Percentiles rank a stretch among this genome's conserved stretches.
These are phyloP conservation scores for Tetrahymena borealis DNA, from an alignment of 73 alveolate genomes.

Conservation along the genomic window DNA sequence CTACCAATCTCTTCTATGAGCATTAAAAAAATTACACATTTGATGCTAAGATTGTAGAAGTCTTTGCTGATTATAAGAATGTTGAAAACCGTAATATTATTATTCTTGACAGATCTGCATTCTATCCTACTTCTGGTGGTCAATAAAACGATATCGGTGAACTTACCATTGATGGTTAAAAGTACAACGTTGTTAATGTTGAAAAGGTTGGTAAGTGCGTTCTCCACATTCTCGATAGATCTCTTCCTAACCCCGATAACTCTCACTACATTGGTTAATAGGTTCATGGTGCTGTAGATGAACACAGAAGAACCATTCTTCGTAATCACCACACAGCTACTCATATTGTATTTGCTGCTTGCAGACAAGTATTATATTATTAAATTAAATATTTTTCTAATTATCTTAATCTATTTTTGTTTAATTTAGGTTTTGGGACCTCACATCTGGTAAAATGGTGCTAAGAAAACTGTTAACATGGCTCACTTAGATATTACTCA, in stretches of 20 bases:
- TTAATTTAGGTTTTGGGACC: conserved; percentile 76
- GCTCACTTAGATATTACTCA: conserved; percentile 98
- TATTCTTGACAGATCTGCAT: conserved; percentile 81
- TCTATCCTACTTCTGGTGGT: conserved; percentile 98
- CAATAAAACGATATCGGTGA: conserved; percentile 88
- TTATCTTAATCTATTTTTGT: background rate
- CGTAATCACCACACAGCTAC: conserved; percentile 97
- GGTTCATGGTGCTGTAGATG: conserved; percentile 78
- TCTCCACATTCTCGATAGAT: conserved; percentile 82
- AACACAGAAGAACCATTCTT: conserved; percentile 81
- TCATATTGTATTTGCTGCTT: conserved; percentile 94
- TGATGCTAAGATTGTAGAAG: conserved; percentile 75
- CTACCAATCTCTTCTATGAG: conserved; percentile 80
- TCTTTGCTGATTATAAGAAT: conserved; percentile 80
- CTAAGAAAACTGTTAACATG: conserved; percentile 89
- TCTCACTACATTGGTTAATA: conserved; percentile 62
- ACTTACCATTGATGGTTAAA: conserved; percentile 52
- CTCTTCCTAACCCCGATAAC: conserved; percentile 60
- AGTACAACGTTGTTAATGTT: conserved; percentile 74
- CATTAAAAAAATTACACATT: conserved; percentile 77
- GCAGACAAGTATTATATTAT: conserved; percentile 62
- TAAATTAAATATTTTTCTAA: background rate
- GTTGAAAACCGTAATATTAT: conserved; percentile 73
- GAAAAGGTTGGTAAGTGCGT: conserved; percentile 94
- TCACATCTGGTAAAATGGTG: conserved; percentile 99